Conservation (phyloP, 192 early-diverging fungal species). For the Thoreauomyces humboldtii region DNA sequence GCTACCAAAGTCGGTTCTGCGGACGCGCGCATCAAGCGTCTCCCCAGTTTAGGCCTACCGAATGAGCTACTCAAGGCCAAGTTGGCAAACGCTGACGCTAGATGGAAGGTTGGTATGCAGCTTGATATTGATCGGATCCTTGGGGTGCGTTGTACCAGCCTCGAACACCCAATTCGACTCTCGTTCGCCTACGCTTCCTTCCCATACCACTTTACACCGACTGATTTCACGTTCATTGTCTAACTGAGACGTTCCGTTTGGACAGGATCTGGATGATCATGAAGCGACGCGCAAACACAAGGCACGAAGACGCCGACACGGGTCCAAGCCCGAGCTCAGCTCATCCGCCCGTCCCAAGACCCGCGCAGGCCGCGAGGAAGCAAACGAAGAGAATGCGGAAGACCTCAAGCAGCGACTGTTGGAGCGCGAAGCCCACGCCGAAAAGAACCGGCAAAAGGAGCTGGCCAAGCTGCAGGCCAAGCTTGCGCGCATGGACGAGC, state of each 20-base stretch:
- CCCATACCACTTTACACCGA: too few relatives aligned
- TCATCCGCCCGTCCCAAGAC: constrained; percentile 17
- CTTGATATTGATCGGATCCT: constrained; percentile 31
- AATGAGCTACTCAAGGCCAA: constrained; percentile 42
- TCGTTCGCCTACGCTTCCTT: too few relatives aligned
- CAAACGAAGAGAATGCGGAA: constrained; percentile 19
- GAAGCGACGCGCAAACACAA: constrained; percentile 11
- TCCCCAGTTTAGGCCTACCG: constrained; percentile 43
- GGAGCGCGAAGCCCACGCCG: constrained; percentile 46
- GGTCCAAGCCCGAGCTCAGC: constrained; percentile 18
- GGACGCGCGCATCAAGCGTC: neutral
- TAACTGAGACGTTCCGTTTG: neutral
- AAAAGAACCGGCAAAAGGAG: constrained; percentile 41
- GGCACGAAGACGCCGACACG: neutral
- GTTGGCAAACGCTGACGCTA: constrained; percentile 47
- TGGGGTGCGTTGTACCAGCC: constrained; percentile 26
- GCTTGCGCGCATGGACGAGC: constrained; percentile 47
- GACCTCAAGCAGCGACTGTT: constrained; percentile 43
- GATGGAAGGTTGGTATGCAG: constrained; percentile 51
- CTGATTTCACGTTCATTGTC: neutral
- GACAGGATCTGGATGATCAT: constrained; percentile 17
- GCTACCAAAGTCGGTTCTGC: neutral
- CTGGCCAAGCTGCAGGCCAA: constrained; percentile 49
- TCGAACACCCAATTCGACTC: too few relatives aligned
- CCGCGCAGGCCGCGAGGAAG: constrained; percentile 1